These are phyloP conservation scores for Candida nemodendra DNA, from an alignment of 805 yeast genomes.

Conservation along the genomic window DNA sequence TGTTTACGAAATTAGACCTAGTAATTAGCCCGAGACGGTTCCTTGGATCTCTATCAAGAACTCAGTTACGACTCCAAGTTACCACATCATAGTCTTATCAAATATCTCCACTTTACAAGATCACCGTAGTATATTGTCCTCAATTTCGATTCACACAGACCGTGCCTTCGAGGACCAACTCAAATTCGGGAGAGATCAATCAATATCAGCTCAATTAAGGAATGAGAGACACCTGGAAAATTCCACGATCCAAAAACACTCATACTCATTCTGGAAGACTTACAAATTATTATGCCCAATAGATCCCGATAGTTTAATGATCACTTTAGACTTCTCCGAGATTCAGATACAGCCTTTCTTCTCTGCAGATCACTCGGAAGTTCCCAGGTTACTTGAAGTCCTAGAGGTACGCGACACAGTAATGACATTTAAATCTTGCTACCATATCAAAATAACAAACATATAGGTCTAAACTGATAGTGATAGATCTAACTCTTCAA, in stretches of 20 bases:
- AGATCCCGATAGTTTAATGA: constrained; percentile 26
- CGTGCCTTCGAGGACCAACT: constrained; percentile 9
- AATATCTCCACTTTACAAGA: constrained; percentile 6
- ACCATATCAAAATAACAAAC: constrained; percentile 11
- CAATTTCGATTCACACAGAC: constrained; percentile 12
- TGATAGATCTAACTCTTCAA: too few relatives aligned
- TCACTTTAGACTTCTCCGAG: constrained; percentile 16
- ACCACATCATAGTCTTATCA: constrained; percentile 14
- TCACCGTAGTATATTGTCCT: constrained; percentile 11
- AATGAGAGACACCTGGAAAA: constrained; percentile 3
- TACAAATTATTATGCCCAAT: constrained; percentile 10
- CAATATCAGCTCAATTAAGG: constrained; percentile 8
- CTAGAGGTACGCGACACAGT: constrained; percentile 7
- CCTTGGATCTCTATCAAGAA: constrained; percentile 9
- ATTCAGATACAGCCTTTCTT: constrained; percentile 25
- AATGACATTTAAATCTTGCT: constrained; percentile 15
- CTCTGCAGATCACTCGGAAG: too few relatives aligned
- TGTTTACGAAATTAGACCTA: constrained; percentile 2
- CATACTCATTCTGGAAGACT: constrained; percentile 13
- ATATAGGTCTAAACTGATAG: constrained; percentile 10
- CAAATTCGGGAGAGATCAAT: constrained; percentile 14
- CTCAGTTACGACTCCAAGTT: constrained; percentile 5
- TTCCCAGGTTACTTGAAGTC: constrained; percentile 14
- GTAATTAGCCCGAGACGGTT: not conserved
- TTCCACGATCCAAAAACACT: constrained; percentile 15